These are phyloP conservation scores for Paraphaeosphaeria minitans DNA, from an alignment of 2,329 filamentous ascomycete genomes.

Conservation along the genomic window DNA sequence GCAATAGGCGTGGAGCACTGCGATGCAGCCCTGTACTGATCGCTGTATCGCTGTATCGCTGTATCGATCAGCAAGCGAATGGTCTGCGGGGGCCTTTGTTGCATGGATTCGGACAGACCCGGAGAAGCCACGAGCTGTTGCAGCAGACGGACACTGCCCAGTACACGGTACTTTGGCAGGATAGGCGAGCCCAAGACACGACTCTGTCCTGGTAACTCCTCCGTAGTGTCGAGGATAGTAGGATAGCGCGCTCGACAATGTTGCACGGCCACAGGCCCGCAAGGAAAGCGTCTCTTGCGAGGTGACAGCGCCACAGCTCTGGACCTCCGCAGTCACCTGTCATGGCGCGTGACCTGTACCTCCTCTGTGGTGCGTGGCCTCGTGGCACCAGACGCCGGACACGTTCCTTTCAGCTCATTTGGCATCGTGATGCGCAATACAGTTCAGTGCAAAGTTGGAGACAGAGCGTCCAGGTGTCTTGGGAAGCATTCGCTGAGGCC, in stretches of 20 bases:
- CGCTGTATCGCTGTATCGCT: neutral
- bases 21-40: neutral
- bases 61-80: conserved; percentile 5
- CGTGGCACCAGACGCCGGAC: conserved; percentile 12
- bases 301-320: conserved; percentile 7
- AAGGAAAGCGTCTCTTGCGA: conserved; percentile 1
- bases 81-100: neutral
- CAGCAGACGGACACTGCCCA: conserved; percentile 3
- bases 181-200: conserved; percentile 3
- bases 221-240: too few species aligned
- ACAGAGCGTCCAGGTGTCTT: neutral
- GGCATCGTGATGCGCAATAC: conserved; percentile 13
- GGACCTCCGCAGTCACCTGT: conserved; percentile 11
- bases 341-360: conserved; percentile 13
- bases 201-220: neutral
- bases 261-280: neutral
- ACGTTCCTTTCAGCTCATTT: conserved; percentile 11
- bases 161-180: neutral
- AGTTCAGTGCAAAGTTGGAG: neutral
- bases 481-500: conserved; percentile 3
- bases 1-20: conserved; percentile 1
- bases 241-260: neutral
- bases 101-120: neutral
- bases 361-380: neutral
- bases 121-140: neutral